Evolutionary conservation across 2,329 filamentous ascomycete species (phyloP), one percentile per base, ranked within the genome.

Genomic region (Malbranchea cinnamomea): DNA sequence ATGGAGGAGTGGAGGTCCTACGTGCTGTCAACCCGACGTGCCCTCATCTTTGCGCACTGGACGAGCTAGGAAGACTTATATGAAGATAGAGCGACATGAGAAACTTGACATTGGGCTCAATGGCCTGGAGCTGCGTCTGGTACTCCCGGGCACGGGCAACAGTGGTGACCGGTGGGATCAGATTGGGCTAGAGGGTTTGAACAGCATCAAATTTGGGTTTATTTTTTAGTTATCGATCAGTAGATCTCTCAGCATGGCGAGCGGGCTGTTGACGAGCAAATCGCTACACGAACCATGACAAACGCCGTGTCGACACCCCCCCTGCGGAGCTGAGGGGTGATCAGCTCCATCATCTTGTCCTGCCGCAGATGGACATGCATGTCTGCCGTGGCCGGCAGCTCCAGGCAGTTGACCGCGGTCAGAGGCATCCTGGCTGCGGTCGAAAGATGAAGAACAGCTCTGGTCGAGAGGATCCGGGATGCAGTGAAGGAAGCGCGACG

Each of bases 51-150:
- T 10, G 9, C 9, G 9, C 9, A 9, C 24, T 2, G 24, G 2
- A 9, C 7, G 11, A 11, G 23, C 4, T 11, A 11, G 13, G 23
- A 14, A 12, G 23, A 36, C 34, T 32, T 36, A 36, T 36, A 36
- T 37, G 74, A 31, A 67, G 63, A 45, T 72, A 83, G 24, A 84
- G 63, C 1, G 78, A 77, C 77, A 84, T 82, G 35, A 84, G 66
- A 45, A 71, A 83, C 35, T 67, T 67, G 35, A 82, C 70, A 30
- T 65, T 61, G 2, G 70, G 64, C 29, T 74, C 69, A 37, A 78
- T 57, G 24, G 65, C 62, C 41, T 67, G 59, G 10, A 84, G 60
- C 26, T 66, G 62, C 15, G 60, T 50, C 50, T 74, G 67, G 55
- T 84, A 84, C 23, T 71, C 70, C 14, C 82, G 57, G 6, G 74